Base-by-base conservation (phyloP, 2,329 filamentous ascomycete species). In the Aspergillus chevalieri region DNA sequence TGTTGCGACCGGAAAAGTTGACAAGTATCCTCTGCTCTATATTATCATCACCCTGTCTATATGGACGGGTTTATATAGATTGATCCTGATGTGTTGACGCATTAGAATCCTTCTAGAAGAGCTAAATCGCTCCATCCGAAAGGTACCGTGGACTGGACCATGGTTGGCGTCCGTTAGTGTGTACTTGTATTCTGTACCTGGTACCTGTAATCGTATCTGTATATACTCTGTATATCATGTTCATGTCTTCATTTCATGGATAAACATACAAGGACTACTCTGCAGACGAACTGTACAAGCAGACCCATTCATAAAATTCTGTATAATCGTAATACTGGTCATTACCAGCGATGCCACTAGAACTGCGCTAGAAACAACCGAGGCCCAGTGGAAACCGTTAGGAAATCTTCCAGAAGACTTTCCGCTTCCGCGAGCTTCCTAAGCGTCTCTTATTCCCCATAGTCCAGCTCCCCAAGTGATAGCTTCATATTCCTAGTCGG, bases 351-450 rank as follows among this genome's bases (percentile, higher is more conserved):
- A 51, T 52, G 49, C 51, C 47, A 46, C 51, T 57, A 57, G 53
- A 55, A 57, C 21, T 12, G 26, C 48, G 48, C 53, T 55, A 57
- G 53, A 55, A 55, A 52, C 47, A 30, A 50, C 51, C 50, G 47
- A 43, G 44, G 38, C 33, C 41, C 28, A 14, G 30, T 14, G 30
- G 44, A 44, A 52, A 50, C 53, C 51, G 55, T 55, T 57, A 47
- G 43, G 24, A 33, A 43, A 36, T n/a, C 34, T 41, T 41, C 38
- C 38, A 19, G 26, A 30, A 30, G 10, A 30, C 26, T 30, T 30
- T 30, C 26, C 26, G 26, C 26, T 30, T 30, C 26, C 26, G 26
- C 26, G 26, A 30, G 26, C 26, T 30, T 30, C 26, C 26, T 30
- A 28, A 10, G 9, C 26, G 26, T 28, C 26, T 28, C 26, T 28